Percentiles rank a stretch among this genome's conserved stretches.
These are phyloP conservation scores for Arctium minus DNA, from an alignment of 129 eudicot species.

Conservation along the genomic window DNA sequence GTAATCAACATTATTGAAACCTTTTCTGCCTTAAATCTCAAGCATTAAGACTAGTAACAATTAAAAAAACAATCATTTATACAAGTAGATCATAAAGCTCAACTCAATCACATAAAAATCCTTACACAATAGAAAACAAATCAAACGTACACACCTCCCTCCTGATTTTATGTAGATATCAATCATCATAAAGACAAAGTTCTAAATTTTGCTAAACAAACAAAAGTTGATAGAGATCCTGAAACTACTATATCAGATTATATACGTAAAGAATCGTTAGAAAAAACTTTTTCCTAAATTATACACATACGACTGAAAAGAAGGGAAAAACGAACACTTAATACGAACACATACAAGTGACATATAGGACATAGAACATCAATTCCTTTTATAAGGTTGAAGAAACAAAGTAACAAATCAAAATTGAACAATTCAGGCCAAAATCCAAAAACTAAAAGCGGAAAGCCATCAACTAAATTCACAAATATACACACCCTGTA, in stretches of 20 bases:
- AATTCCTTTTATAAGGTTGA: neutral
- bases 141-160: neutral
- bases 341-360: constrained; percentile 4
- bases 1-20: neutral
- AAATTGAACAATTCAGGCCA: constrained; percentile 8
- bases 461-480: neutral
- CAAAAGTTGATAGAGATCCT: neutral
- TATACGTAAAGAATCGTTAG: neutral
- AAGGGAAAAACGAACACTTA: neutral
- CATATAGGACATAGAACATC: neutral
- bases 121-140: neutral
- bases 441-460: neutral
- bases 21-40: neutral
- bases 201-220: neutral
- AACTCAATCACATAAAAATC: neutral
- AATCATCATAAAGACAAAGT: neutral
- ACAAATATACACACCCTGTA: neutral
- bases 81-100: neutral
- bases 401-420: neutral
- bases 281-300: neutral
- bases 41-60: neutral
- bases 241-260: neutral
- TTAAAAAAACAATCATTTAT: neutral
- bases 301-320: neutral
- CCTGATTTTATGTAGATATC: neutral